Conservation (phyloP, 1,139 yeast species). For the Kurtzmaniella quercitrusa region DNA sequence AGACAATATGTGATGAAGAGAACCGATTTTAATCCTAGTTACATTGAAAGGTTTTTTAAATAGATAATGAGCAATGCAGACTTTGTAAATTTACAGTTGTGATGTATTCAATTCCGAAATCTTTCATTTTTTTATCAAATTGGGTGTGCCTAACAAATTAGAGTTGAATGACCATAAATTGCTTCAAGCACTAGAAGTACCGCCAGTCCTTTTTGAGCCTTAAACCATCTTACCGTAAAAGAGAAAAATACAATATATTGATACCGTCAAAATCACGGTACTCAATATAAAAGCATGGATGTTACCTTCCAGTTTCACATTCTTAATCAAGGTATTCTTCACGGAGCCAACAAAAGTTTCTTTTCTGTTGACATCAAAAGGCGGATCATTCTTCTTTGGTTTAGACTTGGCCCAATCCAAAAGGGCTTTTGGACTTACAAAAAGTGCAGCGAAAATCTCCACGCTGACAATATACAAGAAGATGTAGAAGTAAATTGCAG, state of each 20-base stretch:
- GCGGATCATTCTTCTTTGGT: not conserved
- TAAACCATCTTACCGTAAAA: slow-evolving; percentile 1
- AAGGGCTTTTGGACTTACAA: not conserved
- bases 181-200: too few relatives aligned
- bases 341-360: not conserved
- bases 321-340: not conserved
- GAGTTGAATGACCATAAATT: too few relatives aligned
- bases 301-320: not conserved
- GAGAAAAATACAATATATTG: not conserved
- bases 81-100: slow-evolving; percentile 1
- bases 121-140: too few relatives aligned
- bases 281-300: not conserved
- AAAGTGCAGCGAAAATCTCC: not conserved
- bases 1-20: slow-evolving; percentile 70
- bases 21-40: slow-evolving; percentile 60
- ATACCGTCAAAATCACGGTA: not conserved
- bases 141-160: too few relatives aligned
- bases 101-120: too few relatives aligned
- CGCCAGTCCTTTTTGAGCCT: too few relatives aligned
- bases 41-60: slow-evolving; percentile 47
- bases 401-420: not conserved
- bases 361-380: not conserved
- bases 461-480: slow-evolving; percentile 11
- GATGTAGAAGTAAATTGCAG: slow-evolving; percentile 42
- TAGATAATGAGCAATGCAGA: slow-evolving; percentile 19